Evolutionary conservation across 768 basidiomycete genomes (phyloP).

Genomic region (Nidula microcarpa): DNA sequence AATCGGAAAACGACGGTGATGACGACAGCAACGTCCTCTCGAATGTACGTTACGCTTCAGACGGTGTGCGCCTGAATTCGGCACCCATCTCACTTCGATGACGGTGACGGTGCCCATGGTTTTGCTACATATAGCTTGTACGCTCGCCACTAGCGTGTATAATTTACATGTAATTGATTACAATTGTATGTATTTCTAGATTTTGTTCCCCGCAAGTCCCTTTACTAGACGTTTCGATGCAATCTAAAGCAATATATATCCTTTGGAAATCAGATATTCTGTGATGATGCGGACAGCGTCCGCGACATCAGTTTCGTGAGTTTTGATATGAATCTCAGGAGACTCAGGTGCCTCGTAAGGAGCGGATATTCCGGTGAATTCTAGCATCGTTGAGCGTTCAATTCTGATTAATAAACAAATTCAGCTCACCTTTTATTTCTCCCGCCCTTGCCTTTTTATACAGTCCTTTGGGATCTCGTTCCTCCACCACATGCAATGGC

Average conservation of each 20-base stretch:
- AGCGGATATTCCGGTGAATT: constrained; percentile 97
- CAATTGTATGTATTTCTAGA: too few species aligned
- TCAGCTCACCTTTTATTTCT: constrained; percentile 81
- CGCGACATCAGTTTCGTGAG: constrained; percentile 73
- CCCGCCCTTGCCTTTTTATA: constrained; percentile 96
- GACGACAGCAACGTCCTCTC: background rate
- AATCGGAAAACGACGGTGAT: constrained; percentile 12
- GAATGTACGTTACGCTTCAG: too few species aligned
- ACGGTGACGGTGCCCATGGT: too few species aligned
- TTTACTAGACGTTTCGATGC: background rate
- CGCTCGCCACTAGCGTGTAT: too few species aligned
- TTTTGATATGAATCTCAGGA: constrained; percentile 92
- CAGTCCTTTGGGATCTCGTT: constrained; percentile 94
- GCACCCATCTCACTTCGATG: too few species aligned
- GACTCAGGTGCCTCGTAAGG: constrained; percentile 88
- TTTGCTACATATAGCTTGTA: too few species aligned
- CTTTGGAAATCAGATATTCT: constrained; percentile 70
- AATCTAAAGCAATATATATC: constrained; percentile 40
- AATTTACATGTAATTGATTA: too few species aligned
- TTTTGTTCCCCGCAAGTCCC: too few species aligned
- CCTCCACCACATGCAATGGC: constrained; percentile 82
- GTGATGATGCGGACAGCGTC: constrained; percentile 77
- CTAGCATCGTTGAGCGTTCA: constrained; percentile 34
- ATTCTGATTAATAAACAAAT: background rate
- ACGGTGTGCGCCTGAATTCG: too few species aligned